phyloP scores from a whole-genome alignment of 1,284 basidiomycete genomes.

The Heterobasidion occidentale region DNA sequence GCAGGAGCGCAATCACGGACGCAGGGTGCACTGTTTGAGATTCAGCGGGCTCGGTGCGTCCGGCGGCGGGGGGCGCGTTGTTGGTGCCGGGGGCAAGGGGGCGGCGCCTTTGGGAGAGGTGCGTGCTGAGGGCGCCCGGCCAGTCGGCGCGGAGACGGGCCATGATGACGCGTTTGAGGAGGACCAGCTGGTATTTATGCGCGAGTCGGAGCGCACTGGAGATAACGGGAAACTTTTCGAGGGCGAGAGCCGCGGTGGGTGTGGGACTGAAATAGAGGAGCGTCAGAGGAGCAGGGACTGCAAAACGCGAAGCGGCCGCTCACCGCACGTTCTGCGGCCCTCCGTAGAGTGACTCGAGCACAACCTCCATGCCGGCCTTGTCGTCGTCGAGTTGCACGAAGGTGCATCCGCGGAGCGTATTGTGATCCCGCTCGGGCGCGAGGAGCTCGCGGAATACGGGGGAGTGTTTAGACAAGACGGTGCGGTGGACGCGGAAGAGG shows the following conservation, averaged over 20 bases:
- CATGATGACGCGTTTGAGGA: slow-evolving; percentile 6
- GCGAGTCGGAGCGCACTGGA: slow-evolving; percentile 14
- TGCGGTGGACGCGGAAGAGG: slow-evolving; percentile 11
- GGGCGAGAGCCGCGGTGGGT: slow-evolving; percentile 14
- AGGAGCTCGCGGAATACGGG: slow-evolving; percentile 3
- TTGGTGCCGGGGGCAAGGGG: too few species aligned
- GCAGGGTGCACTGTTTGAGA: slow-evolving; percentile 19
- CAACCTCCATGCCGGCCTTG: slow-evolving; percentile 8
- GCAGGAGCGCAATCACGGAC: slow-evolving; percentile 18
- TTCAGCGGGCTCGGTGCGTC: slow-evolving; percentile 3
- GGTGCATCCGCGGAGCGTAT: not conserved
- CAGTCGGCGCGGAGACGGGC: slow-evolving; percentile 4
- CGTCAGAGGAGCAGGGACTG: not conserved
- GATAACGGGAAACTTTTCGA: slow-evolving; percentile 16
- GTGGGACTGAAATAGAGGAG: slow-evolving; percentile 10
- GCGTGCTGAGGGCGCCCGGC: slow-evolving; percentile 5
- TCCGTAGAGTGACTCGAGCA: not conserved
- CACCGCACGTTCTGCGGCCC: slow-evolving; percentile 10
- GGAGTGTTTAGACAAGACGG: slow-evolving; percentile 9
- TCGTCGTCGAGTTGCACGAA: slow-evolving; percentile 5
- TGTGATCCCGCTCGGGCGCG: not conserved
- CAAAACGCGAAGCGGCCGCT: not conserved
- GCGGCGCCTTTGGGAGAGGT: slow-evolving; percentile 1
- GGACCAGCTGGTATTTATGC: slow-evolving; percentile 9
- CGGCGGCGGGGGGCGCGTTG: too few species aligned